phyloP scores from a whole-genome alignment of 139 green algal genomes.

The Trebouxia sp. region DNA sequence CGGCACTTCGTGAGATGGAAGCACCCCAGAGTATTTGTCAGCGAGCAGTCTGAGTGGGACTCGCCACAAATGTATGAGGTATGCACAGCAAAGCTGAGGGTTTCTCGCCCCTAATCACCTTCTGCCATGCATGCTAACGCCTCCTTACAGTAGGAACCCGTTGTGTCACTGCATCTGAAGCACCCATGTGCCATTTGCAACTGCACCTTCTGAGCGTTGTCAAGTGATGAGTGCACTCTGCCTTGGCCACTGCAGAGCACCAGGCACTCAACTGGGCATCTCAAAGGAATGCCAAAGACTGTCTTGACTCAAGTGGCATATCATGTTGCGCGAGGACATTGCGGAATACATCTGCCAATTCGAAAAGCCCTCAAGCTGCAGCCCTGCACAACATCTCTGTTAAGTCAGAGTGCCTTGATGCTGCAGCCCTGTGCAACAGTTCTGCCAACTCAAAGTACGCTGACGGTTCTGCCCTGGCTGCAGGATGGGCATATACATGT shows the following conservation, averaged over 20 bases:
- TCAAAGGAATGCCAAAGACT: no score
- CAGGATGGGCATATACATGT: slow-evolving; percentile 23
- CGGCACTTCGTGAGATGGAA: slow-evolving; percentile 5
- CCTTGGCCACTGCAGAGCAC: not conserved
- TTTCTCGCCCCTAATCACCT: no score
- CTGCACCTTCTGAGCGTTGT: not conserved
- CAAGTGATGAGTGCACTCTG: not conserved
- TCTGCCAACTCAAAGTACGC: not conserved
- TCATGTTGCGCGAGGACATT: no score
- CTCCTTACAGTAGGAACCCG: no score
- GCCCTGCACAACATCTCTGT: no score
- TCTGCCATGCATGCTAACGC: no score
- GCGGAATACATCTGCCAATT: no score
- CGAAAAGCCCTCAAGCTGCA: no score
- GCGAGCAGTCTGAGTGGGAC: not conserved
- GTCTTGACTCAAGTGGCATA: no score
- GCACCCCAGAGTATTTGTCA: slow-evolving; percentile 17
- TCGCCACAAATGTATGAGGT: slow-evolving; percentile 15
- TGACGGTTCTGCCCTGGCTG: not conserved
- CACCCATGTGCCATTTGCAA: not conserved
- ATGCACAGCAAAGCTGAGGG: no score
- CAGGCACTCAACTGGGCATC: not conserved
- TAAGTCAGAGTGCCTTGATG: no score
- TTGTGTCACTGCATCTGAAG: not conserved
- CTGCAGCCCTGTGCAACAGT: no score